Evolutionary conservation across 768 basidiomycete species (phyloP), one percentile per base, ranked within the genome.

Genomic region (Podaxis rugospora): DNA sequence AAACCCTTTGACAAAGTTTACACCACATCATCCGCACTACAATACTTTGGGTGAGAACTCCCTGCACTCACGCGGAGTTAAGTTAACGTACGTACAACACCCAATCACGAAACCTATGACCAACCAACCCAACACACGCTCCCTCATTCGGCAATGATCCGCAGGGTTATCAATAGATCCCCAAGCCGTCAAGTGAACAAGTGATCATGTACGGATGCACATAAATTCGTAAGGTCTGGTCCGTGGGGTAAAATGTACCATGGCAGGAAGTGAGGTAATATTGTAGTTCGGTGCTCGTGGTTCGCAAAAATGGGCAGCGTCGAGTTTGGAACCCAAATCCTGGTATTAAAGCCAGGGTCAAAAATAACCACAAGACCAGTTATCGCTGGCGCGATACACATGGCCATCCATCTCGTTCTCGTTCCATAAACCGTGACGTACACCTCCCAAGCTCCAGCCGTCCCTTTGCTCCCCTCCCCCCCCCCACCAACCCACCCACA

Each of bases 71-170:
- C 32, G 16, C 40, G 40, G 40, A 42, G 40, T 14, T 42, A 42
- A 42, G 13, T 18, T 14, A 23, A 23, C 46, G 10, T 18, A 23
- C 23, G 2, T 21, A 47, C 10, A 47, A 47, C 18, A 47, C 52
- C 5, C 52, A 37, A 53, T 53, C 32, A 9, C 36, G n/a, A 13
- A 54, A 3, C 52, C 7, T 2, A n/a, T 35, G 7, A 37, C 28
- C 52, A 23, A 18, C 10, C 25, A 23, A 18, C 10, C 25, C 23
- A 51, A 4, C 28, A 51, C 25, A 32, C 23, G n/a, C n/a, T n/a
- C n/a, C 23, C 50, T 51, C 50, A 14, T 54, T 37, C 7, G 52
- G 52, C 3, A 54, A 54, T 54, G 52, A 54, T 54, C 52, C 37
- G 52, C 52, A 54, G 52, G 52, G 52, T 10, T 18, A 54, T 54